Evolutionary conservation across 75 land plant genomes (phyloP), one percentile per base, ranked within the genome.

Genomic region (Pinus tabuliformis): DNA sequence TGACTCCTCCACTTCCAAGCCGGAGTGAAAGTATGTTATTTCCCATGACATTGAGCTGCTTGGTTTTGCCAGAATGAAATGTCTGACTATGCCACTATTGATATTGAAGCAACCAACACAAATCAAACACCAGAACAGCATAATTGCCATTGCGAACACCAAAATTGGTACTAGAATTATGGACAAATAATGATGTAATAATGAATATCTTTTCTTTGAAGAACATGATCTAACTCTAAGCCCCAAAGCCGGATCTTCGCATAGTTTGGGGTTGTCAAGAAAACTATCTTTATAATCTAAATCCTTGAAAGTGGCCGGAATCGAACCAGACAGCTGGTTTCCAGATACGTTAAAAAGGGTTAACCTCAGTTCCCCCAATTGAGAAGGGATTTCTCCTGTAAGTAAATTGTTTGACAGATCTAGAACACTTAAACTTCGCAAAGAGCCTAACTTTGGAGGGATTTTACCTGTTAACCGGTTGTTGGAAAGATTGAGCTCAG

Each of bases 381-480:
- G 11, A 54, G 60, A 36, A 3, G 80, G 76, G 16, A 79, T 74
- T 18, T 21, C 22, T 22, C 80, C 80, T n/a, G 57, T 59, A 24
- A 79, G 42, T 68, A 73, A 49, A 73, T 79, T 79, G 54, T 79
- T 68, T n/a, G 60, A 54, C 59, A 79, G 59, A 62, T 79, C 80
- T 22, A 79, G 63, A 62, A 21, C 22, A 8, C 26, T 62, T 6
- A 62, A 24, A 21, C 1, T 21, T 6, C 8, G 6, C 12, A 62
- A 0, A 8, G 22, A 21, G 8, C 64, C 64, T 49, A 81, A 56
- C 26, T 58, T 66, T n/a, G 79, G 37, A 59, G 77, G 77, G 24
- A 83, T 76, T 45, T 70, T 49, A 20, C 85, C 85, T 22, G 21
- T 60, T 16, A 83, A 73, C 16, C 42, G n/a, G 73, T 84, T 84